These are phyloP conservation scores for Emmonsiellopsis sp. DNA, from an alignment of 2,329 filamentous ascomycete species.

Conservation along the genomic window DNA sequence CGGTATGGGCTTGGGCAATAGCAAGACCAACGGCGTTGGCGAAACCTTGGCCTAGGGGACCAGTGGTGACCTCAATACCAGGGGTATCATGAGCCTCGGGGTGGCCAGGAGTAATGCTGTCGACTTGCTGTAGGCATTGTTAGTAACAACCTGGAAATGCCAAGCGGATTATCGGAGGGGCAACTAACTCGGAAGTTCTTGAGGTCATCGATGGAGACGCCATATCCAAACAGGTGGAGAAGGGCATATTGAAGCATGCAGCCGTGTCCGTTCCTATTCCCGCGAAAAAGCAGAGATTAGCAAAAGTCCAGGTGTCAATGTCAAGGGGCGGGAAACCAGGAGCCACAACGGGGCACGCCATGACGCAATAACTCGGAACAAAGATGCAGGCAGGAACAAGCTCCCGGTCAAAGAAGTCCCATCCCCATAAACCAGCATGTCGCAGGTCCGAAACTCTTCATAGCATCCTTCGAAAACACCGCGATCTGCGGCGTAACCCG, in stretches of 20 bases:
- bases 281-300: not conserved
- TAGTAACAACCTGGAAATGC: not conserved
- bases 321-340: too few species aligned
- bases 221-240: conserved; percentile 92
- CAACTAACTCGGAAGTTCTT: conserved; percentile 87
- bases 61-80: conserved; percentile 95
- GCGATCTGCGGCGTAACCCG: too few species aligned
- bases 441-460: too few species aligned
- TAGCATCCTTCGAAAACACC: too few species aligned
- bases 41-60: conserved; percentile 94
- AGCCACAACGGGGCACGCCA: not conserved
- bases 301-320: not conserved
- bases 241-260: conserved; percentile 99
- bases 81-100: conserved; percentile 95
- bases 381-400: not conserved
- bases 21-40: conserved; percentile 95
- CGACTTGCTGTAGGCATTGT: conserved; percentile 45
- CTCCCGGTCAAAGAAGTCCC: not conserved
- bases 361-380: not conserved
- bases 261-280: conserved; percentile 80
- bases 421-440: not conserved
- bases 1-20: conserved; percentile 88
- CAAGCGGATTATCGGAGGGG: not conserved
- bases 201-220: conserved; percentile 75
- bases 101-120: conserved; percentile 86